Evolutionary conservation across 108 stramenopile genomes (phyloP).

Genomic region (Nannochloropsis gaditana): DNA sequence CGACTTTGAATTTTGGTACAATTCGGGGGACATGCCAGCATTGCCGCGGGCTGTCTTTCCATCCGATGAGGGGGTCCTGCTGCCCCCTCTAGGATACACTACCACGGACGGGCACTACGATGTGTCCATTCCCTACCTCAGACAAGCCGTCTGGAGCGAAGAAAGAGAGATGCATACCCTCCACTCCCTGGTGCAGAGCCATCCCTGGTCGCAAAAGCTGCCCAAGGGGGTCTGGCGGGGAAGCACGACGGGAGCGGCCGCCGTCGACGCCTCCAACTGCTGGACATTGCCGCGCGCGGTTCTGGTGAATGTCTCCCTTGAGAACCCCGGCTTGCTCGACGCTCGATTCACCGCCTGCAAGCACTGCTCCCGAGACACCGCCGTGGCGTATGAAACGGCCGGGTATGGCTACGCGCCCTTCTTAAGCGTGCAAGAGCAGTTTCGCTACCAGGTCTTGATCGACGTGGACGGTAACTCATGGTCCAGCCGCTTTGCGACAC

Average conservation of each 20-base stretch:
- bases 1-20: conserved; percentile 15
- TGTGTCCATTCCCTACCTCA: background rate
- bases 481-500: background rate
- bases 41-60: background rate
- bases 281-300: background rate
- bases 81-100: background rate
- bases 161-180: background rate
- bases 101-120: background rate
- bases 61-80: conserved; percentile 11
- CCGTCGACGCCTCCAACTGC: background rate
- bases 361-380: background rate
- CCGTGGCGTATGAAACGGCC: background rate
- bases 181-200: background rate
- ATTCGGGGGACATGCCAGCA: background rate
- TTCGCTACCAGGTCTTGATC: conserved; percentile 2
- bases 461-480: conserved; percentile 1
- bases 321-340: background rate
- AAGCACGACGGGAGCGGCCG: background rate
- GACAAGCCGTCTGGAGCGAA: background rate
- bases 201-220: background rate
- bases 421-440: background rate
- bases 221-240: background rate
- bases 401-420: background rate
- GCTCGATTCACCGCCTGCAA: background rate
- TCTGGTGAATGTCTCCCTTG: background rate